Base-by-base conservation (phyloP, 2,329 filamentous ascomycete genomes). In the Ceratocystis ficicola region DNA sequence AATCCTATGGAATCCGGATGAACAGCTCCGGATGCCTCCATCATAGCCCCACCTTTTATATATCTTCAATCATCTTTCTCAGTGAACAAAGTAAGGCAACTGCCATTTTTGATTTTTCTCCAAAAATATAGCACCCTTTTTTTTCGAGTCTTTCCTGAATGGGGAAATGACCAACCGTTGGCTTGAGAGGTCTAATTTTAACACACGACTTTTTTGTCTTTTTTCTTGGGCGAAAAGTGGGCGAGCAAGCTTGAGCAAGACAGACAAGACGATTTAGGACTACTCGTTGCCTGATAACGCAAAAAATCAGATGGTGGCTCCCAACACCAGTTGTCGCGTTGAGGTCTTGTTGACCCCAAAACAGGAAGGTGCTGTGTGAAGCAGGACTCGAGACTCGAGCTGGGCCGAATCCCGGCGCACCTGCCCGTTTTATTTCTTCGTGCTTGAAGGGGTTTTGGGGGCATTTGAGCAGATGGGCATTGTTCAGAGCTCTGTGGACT, bases 71-170 rank as follows among this genome's bases (percentile, higher is more conserved):
- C 44, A 5, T 57, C 22, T 30, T 57, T 28, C 17, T 57, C 25
- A n/a, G 32, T 28, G 52, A 30, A 57, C 52, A 57, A 17, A 57
- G 12, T 28, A 52, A 32, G 6, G 48, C 52, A 30, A 57, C 25
- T 57, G 52, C 22, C n/a, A 57, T 57, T 15, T 28, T 17, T 32
- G 28, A 57, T 10, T 57, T 57, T 57, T 57, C 52, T 57, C 52
- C 52, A 63, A 32, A 50, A 50, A 63, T 57, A 3, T 28, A 25
- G 36, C 6, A 36, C 12, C 6, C 22, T 30, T 28, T 12, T 61
- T 32, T 46, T 46, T 30, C 46, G 17, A 41, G 8, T 50, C 48
- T 20, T 50, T 61, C 4, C 32, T 62, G 7, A 20, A 20, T 46
- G n/a, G 5, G 12, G 32, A 20, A 44, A 62, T n/a, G 36, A 22